Base-by-base conservation (phyloP, 1,139 yeast genomes). In the Pneumocystis wakefieldiae region DNA sequence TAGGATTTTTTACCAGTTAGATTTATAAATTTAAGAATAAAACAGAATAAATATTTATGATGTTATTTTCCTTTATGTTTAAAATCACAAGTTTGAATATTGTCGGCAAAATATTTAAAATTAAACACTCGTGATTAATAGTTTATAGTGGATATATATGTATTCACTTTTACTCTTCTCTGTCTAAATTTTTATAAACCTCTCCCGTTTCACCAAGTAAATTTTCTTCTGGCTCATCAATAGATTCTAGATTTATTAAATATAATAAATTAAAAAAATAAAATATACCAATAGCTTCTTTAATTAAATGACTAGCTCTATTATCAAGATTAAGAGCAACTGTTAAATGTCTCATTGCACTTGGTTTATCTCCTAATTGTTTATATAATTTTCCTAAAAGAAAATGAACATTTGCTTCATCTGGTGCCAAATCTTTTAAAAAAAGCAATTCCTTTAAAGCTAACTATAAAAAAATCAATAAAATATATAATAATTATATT, bases 351-450 rank as follows among this genome's bases (percentile, higher is more conserved):
- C 83, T 83, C 59, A 92, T 82, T 1, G 98, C 97, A 67, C 81
- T 83, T 68, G 82, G 83, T 70, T 84, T 85, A 68, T 87, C 84
- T 42, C 86, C 84, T 68, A 86, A 82, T 53, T 86, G 81, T 71
- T 86, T 87, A 77, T 90, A 89, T 66, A 91, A 78, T 72, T 90
- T 91, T 24, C 97, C 98, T 62, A 92, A 77, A 62, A 91, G 75
- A 75, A 87, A 89, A 73, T 91, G 97, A 35, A 92, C 96, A 64
- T 90, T 84, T 0, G 97, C 95, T 73, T 94, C 97, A 72, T 91
- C 95, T 0, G 98, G 97, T 0, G 96, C 96, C 67, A 87, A 73
- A 62, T 81, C 81, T 68, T 81, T 83, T 64, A 94, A 79, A 62
- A 79, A 78, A 70, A 87, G 90, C 72, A 92, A 87, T 71, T 84